These are phyloP conservation scores for Themeda triandra DNA, from an alignment of 176 grass and related monocot species.

Conservation along the genomic window DNA sequence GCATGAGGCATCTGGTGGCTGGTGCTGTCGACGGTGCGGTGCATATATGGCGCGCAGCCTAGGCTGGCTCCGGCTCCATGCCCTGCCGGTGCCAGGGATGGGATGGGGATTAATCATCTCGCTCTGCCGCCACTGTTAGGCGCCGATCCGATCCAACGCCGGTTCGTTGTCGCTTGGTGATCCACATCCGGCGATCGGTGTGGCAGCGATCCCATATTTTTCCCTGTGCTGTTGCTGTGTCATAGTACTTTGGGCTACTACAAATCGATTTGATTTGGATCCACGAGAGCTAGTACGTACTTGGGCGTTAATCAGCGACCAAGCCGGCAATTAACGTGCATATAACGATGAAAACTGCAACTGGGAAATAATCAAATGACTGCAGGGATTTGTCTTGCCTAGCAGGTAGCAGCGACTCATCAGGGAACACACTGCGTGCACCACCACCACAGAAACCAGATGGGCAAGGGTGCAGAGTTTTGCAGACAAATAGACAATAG, in stretches of 20 bases:
- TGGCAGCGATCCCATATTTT: background rate
- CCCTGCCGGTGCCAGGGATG: background rate
- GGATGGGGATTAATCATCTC: background rate
- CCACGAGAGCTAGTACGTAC: too few species aligned
- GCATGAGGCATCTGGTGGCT: background rate
- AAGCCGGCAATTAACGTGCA: constrained; percentile 11
- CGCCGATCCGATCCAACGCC: background rate
- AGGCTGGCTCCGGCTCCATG: background rate
- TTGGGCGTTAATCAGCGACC: background rate
- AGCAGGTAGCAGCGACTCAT: background rate
- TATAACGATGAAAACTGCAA: background rate
- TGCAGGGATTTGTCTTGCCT: constrained; percentile 27
- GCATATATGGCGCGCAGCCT: background rate
- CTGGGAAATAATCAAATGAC: constrained; percentile 33
- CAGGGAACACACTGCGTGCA: constrained; percentile 25
- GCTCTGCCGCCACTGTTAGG: background rate
- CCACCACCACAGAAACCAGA: background rate
- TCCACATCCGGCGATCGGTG: background rate
- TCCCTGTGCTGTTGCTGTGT: too few species aligned
- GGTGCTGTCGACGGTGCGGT: background rate
- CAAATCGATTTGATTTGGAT: too few species aligned
- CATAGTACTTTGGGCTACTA: too few species aligned
- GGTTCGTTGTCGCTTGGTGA: background rate
- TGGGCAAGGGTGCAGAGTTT: constrained; percentile 17
- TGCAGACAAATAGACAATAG: background rate